These are phyloP conservation scores for Phytophthora litchii DNA, from an alignment of 352 stramenopile genomes.

Conservation along the genomic window DNA sequence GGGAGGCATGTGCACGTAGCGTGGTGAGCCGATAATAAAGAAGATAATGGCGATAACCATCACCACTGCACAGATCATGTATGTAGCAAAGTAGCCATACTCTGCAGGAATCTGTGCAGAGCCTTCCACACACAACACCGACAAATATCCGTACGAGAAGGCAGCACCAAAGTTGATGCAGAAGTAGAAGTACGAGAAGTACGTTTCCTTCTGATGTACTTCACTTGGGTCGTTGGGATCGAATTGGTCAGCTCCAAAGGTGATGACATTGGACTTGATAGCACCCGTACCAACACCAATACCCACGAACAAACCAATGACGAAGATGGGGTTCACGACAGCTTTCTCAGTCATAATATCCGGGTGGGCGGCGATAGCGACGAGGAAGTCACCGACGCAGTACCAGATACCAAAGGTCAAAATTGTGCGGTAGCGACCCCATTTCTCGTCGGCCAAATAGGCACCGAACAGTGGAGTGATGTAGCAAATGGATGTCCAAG, in stretches of 20 bases:
- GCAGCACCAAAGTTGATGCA: conserved; percentile 19
- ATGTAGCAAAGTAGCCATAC: conserved; percentile 15
- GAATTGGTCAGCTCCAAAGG: conserved; percentile 19
- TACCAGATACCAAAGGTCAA: conserved; percentile 68
- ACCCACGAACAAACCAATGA: conserved; percentile 55
- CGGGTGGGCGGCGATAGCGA: conserved; percentile 62
- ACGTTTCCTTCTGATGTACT: conserved; percentile 15
- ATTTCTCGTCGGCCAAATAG: conserved; percentile 51
- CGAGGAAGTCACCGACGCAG: conserved; percentile 62
- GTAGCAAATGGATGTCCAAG: conserved; percentile 32
- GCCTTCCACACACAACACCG: conserved; percentile 14
- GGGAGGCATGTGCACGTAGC: conserved; percentile 55
- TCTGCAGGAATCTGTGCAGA: conserved; percentile 14
- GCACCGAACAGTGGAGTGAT: conserved; percentile 30
- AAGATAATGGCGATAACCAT: conserved; percentile 20
- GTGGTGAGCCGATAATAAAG: conserved; percentile 44
- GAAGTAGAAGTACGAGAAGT: conserved; percentile 19
- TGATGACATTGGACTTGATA: conserved; percentile 27
- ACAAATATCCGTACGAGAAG: conserved; percentile 22
- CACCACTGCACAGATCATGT: conserved; percentile 16
- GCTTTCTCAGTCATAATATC: conserved; percentile 47
- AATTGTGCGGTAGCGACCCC: conserved; percentile 66
- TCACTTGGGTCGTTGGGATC: conserved; percentile 11
- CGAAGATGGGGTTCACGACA: conserved; percentile 58
- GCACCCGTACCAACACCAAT: conserved; percentile 20